phyloP scores from a whole-genome alignment of 345 rosid species.

The Rhodamnia argentea region DNA sequence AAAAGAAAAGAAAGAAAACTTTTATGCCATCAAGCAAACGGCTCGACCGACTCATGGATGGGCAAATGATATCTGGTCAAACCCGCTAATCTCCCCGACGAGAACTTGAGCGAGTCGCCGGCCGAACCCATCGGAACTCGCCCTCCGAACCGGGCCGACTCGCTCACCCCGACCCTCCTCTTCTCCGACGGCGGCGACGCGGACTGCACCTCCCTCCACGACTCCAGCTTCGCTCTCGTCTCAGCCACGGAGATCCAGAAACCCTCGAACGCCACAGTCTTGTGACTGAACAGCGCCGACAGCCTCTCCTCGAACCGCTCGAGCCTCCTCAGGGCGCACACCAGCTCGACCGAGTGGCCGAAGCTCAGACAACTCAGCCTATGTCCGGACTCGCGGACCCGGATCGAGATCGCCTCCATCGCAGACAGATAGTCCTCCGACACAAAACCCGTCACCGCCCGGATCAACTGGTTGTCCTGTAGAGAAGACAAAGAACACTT shows the following conservation, averaged over 20 bases:
- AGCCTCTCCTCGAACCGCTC: constrained; percentile 42
- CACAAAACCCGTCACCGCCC: constrained; percentile 27
- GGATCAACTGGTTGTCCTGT: constrained; percentile 26
- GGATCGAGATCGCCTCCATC: constrained; percentile 31
- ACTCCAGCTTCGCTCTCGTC: constrained; percentile 20
- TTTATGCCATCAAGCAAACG: neutral
- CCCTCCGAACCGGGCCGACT: constrained; percentile 3
- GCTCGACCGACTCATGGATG: neutral
- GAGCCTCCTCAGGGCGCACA: constrained; percentile 39
- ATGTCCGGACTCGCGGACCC: constrained; percentile 50
- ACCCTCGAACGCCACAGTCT: constrained; percentile 22
- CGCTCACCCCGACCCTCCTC: neutral
- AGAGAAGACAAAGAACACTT: neutral
- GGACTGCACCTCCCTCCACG: neutral
- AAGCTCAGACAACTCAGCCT: constrained; percentile 40
- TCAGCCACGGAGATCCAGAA: constrained; percentile 42
- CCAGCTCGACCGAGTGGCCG: constrained; percentile 59
- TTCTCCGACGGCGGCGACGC: neutral
- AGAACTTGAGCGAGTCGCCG: neutral
- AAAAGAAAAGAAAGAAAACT: neutral
- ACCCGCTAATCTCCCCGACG: neutral
- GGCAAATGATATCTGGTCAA: neutral
- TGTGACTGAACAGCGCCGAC: constrained; percentile 17
- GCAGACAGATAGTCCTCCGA: constrained; percentile 50
- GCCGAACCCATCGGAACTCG: neutral